Conservation (phyloP, 78 protist genomes). For the Dictyostelium discoideum region DNA sequence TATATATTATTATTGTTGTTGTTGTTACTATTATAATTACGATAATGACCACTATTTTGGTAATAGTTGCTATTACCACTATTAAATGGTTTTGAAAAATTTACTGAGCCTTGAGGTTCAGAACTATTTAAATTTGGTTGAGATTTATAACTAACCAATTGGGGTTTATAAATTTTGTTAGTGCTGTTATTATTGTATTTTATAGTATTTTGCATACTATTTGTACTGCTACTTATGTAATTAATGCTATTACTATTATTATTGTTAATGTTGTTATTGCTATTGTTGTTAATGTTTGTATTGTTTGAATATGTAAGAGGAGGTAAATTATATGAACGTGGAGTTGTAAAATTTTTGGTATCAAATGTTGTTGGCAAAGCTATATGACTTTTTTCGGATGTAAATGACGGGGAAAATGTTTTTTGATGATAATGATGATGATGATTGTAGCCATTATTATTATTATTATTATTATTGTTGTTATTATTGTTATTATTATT, state of each 20-base stretch:
- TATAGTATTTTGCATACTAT: slow-evolving; percentile 2
- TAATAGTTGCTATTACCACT: not conserved
- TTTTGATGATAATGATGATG: not conserved
- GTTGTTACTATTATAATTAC: not conserved
- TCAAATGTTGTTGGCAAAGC: slow-evolving; percentile 20
- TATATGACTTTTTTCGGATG: slow-evolving; percentile 32
- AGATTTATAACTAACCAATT: slow-evolving; percentile 54
- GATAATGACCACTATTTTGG: not conserved
- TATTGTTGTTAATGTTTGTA: not conserved
- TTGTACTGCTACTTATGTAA: slow-evolving; percentile 4
- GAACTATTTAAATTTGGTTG: slow-evolving; percentile 74
- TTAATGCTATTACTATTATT: not conserved
- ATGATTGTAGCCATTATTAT: not conserved
- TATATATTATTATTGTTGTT: slow-evolving; percentile 1
- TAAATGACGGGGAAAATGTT: slow-evolving; percentile 42
- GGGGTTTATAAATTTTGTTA: slow-evolving; percentile 31
- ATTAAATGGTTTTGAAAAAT: slow-evolving; percentile 1
- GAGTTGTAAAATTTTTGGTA: slow-evolving; percentile 5
- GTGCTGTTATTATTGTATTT: not conserved
- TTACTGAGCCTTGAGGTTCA: not conserved
- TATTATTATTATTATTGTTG: not conserved
- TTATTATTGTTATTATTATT: not conserved
- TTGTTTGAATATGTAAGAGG: not conserved
- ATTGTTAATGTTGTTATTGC: not conserved
- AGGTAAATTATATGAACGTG: slow-evolving; percentile 1